Evolutionary conservation across 306 rosid genomes (phyloP), one percentile per base, ranked within the genome.

Genomic region (Dalbergia oliveri): DNA sequence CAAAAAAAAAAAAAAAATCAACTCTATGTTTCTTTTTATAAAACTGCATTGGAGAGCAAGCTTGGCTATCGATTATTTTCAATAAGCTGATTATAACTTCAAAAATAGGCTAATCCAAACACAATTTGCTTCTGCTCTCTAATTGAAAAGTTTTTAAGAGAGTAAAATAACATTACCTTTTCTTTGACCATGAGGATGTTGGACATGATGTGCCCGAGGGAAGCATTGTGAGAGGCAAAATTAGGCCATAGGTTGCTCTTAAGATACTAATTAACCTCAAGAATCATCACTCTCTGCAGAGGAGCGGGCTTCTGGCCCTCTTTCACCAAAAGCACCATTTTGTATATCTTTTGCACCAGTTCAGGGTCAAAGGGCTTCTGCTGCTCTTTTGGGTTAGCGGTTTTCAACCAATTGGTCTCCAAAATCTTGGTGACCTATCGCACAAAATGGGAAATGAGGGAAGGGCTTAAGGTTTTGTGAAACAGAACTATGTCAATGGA

Each of bases 161-260:
- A 21, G 23, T 21, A 21, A 1, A 21, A 21, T 21, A 15, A 8
- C 12, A 66, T 66, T 79, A 93, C 99, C 97, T 95, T 95, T 50
- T 95, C 99, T 79, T 93, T 95, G 34, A 95, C 87, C 97, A 95
- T 95, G 78, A 95, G 77, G 34, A 95, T 90, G 87, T 93, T 95
- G 37, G 97, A 95, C 97, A 95, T 95, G 8, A 93, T 90, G 16
- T 95, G 99, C 89, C 93, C 97, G 60, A 91, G 93, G 9, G 94
- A 83, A 9, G 98, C 94, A n/a, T 86, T 31, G 59, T 78, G 68
- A 43, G 96, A 74, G n/a, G 91, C 92, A 57, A 93, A 95, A 88
- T 93, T 89, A 1, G 94, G 98, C 92, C 95, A 95, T 8, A 93
- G 71, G 58, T 90, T 90, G 87, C 93, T 93, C 89, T 93, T 98